Percentiles rank a stretch among this genome's conserved stretches.
phyloP scores from a whole-genome alignment of 106 monocot genomes.

The Dendrobium chrysotoxum region DNA sequence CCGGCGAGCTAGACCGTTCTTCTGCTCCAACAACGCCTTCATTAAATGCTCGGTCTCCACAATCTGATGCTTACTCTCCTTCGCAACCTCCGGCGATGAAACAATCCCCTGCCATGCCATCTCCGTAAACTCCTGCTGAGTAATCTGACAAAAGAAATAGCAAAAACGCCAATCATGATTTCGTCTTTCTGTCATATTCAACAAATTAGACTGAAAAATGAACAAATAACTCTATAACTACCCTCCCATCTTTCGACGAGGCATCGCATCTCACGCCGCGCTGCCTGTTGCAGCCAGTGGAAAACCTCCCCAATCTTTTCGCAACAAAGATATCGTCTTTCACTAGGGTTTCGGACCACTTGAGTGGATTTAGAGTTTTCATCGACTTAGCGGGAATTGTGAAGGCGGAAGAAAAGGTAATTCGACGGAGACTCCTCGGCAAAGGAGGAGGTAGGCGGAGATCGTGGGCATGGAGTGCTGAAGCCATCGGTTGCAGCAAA shows the following conservation, averaged over 20 bases:
- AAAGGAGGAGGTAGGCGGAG: slow-evolving; percentile 12
- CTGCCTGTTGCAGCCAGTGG: slow-evolving; percentile 16
- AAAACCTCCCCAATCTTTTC: slow-evolving; percentile 14
- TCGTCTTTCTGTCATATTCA: not conserved
- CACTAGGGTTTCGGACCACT: slow-evolving; percentile 31
- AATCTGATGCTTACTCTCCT: slow-evolving; percentile 96
- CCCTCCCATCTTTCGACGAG: slow-evolving; percentile 62
- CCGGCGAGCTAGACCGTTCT: slow-evolving; percentile 95
- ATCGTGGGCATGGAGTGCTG: slow-evolving; percentile 11
- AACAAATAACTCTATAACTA: slow-evolving; percentile 7
- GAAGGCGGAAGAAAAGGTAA: slow-evolving; percentile 7
- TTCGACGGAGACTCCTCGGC: not conserved
- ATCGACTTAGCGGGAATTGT: not conserved
- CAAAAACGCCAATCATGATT: not conserved
- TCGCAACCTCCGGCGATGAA: slow-evolving; percentile 87
- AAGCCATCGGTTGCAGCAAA: slow-evolving; percentile 16
- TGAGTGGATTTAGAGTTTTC: slow-evolving; percentile 23
- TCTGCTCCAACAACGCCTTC: slow-evolving; percentile 94
- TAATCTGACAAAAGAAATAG: slow-evolving; percentile 37
- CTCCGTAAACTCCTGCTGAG: slow-evolving; percentile 92
- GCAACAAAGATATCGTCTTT: slow-evolving; percentile 1
- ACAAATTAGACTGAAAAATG: not conserved
- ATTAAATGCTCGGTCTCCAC: slow-evolving; percentile 98
- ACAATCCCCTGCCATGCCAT: slow-evolving; percentile 99
- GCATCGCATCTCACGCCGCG: slow-evolving; percentile 52